Evolutionary conservation across 2,329 filamentous ascomycete genomes (phyloP), one percentile per base, ranked within the genome.

Genomic region (Cladosporium velox): DNA sequence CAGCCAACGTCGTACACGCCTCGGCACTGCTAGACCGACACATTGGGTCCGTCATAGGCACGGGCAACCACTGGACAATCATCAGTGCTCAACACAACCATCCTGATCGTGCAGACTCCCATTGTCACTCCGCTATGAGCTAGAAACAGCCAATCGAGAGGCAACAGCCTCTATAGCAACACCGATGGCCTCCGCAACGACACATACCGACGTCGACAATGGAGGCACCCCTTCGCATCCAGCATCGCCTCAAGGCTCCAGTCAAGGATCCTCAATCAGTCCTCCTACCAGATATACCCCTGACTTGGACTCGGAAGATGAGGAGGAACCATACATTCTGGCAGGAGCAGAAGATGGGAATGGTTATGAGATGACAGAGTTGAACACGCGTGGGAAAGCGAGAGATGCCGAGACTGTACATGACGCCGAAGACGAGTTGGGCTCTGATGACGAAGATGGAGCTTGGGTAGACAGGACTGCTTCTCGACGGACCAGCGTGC

Each of bases 391-490:
- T 24, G 54, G 63, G 28, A 60, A 58, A 52, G 34, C 35, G 4
- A 52, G 11, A 47, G 41, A 64, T n/a, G 58, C 30, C n/a, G 60
- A 59, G 41, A 62, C 32, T 14, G 58, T 44, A 7, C 55, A 65
- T 26, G 67, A 63, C 6, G 55, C 57, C 8, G 70, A 69, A 6
- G 67, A 68, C 8, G 70, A 68, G 26, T 69, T 72, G 18, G 69
- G 68, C 4, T 75, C 77, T 34, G 72, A 75, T 26, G 75, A 76
- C 5, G 59, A 69, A 32, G 69, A 67, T 18, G 61, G 26, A 0
- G 26, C 47, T 1, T 64, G 61, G 61, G 26, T 64, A 14, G 61
- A 64, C 35, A 55, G 34, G 28, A 47, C 61, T 7, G 21, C 35
- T 11, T 54, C 47, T 18, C 61, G 61, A 2, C 61, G 61, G n/a